Evolutionary conservation across 495 filamentous ascomycete genomes (phyloP).

Genomic region (Hapsidospora chrysogenum): DNA sequence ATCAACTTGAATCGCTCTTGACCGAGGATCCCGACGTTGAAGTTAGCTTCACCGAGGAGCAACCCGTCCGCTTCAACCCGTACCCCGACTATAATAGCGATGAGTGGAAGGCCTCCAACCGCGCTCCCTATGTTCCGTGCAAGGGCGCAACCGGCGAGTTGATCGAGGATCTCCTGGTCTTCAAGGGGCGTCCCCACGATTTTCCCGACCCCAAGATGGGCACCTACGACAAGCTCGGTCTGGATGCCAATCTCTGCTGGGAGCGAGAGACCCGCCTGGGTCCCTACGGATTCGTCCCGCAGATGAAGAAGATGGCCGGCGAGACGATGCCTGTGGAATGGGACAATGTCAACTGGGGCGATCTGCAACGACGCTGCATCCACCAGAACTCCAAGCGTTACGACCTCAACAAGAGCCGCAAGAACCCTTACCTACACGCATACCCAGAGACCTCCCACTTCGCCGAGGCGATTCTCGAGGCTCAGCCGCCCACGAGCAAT

Average conservation of each 20-base stretch:
- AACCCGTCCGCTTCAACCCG: slow-evolving; percentile 25
- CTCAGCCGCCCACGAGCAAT: background rate
- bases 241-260: slow-evolving; percentile 76
- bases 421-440: slow-evolving; percentile 13
- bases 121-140: slow-evolving; percentile 18
- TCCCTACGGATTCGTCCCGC: slow-evolving; percentile 52
- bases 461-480: background rate
- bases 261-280: slow-evolving; percentile 76
- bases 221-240: slow-evolving; percentile 51
- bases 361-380: slow-evolving; percentile 47
- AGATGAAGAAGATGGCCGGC: slow-evolving; percentile 15
- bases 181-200: slow-evolving; percentile 44
- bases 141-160: slow-evolving; percentile 14
- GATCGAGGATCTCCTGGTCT: slow-evolving; percentile 23
- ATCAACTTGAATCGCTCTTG: slow-evolving; percentile 10
- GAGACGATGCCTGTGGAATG: slow-evolving; percentile 32
- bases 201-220: slow-evolving; percentile 71
- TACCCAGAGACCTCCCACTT: background rate
- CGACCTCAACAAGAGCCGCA: slow-evolving; percentile 8
- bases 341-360: slow-evolving; percentile 53
- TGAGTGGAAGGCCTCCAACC: slow-evolving; percentile 10
- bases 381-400: slow-evolving; percentile 47
- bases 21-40: slow-evolving; percentile 4
- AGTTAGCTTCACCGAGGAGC: slow-evolving; percentile 12
- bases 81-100: slow-evolving; percentile 30